Evolutionary conservation across 257 asterid genomes (phyloP), one percentile per base, ranked within the genome.

Genomic region (Ocimum tenuiflorum): DNA sequence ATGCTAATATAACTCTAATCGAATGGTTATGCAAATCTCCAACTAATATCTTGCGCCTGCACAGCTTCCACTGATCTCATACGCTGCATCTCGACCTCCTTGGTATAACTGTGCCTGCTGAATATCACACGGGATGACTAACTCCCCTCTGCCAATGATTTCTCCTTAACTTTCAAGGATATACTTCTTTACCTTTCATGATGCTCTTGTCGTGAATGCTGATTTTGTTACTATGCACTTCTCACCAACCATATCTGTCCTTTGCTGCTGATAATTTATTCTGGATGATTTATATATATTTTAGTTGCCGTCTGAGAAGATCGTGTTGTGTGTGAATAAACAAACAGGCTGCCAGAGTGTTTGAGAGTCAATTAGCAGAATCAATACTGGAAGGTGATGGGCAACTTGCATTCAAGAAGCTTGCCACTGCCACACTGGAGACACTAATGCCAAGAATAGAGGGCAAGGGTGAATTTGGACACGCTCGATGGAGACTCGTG

Each of bases 391-490:
- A 94, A 86, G 83, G 99, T 19, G 99, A 90, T 55, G 99, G 99
- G 14, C 97, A 85, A 78, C 99, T 94, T 65, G 99, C 99, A 59
- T 94, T 94, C 68, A 94, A 94, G 91, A 94, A 94, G 84, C 99
- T 94, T 68, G 99, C 99, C 10, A 90, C 99, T 56, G 91, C 99
- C 33, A 94, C 99, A 6, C 91, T 94, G 1, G 96, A 86, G 82
- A 86, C 91, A 33, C 55, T 94, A 79, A 94, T 94, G 99, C 99
- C 99, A 17, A 83, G 95, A 75, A 94, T 90, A 76, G 99, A 94
- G 82, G 99, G 97, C 63, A 94, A 88, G 80, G 97, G 99, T 47
- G 97, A 94, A 81, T 94, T 94, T 41, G 99, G 99, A 54, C 96
- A 94, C 57, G 99, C 99, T 41, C 83, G 99, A 62, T 94, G 99